Percentiles rank a stretch among this genome's conserved stretches.
These are phyloP conservation scores for Gynandropsis gynandra DNA, from an alignment of 345 rosid species.

Conservation along the genomic window DNA sequence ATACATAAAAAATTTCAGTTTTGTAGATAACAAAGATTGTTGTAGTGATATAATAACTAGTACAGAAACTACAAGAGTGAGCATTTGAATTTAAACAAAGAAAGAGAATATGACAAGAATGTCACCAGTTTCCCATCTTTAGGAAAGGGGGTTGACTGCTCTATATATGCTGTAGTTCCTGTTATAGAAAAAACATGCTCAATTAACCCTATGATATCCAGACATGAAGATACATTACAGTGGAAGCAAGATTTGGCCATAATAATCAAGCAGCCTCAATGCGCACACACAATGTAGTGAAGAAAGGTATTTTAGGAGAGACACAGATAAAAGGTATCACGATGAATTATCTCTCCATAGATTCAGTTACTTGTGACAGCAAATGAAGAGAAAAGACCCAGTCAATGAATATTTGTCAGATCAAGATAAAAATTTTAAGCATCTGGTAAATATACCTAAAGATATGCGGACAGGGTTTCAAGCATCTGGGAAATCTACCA, in stretches of 20 bases:
- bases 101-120: neutral
- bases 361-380: neutral
- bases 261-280: too few species aligned
- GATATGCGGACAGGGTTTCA: too few species aligned
- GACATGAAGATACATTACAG: too few species aligned
- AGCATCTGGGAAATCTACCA: too few species aligned
- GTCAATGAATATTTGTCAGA: neutral
- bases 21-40: neutral
- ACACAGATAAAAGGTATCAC: too few species aligned
- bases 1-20: too few species aligned
- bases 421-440: too few species aligned
- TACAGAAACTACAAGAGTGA: neutral
- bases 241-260: too few species aligned
- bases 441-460: too few species aligned
- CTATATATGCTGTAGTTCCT: constrained; percentile 68
- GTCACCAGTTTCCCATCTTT: constrained; percentile 73
- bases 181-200: neutral
- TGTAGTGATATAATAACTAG: neutral
- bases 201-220: too few species aligned
- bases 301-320: too few species aligned
- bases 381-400: neutral
- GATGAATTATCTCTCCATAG: neutral
- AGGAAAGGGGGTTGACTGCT: constrained; percentile 67
- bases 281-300: too few species aligned
- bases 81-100: neutral